Conservation (phyloP, 75 land plant species). For the Cunninghamia lanceolata region DNA sequence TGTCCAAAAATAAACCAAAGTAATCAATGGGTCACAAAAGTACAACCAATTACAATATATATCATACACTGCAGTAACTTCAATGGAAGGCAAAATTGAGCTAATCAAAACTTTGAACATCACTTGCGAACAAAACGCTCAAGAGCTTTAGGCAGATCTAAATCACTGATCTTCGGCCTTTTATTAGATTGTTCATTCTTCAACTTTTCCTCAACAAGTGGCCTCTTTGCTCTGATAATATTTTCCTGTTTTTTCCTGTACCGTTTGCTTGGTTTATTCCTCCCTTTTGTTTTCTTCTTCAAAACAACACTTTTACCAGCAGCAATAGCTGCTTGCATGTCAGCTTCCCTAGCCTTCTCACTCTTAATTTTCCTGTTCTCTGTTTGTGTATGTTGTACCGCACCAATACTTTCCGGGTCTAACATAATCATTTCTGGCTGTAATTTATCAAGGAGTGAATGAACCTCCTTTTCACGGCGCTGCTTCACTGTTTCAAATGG, state of each 20-base stretch:
- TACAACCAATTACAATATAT: too few species aligned
- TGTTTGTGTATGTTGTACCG: slow-evolving; percentile 39
- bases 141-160: slow-evolving; percentile 61
- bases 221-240: slow-evolving; percentile 60
- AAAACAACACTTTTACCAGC: slow-evolving; percentile 43
- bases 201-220: slow-evolving; percentile 50
- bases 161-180: slow-evolving; percentile 30
- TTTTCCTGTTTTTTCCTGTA: slow-evolving; percentile 63
- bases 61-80: background rate
- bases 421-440: slow-evolving; percentile 86
- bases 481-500: slow-evolving; percentile 92
- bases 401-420: slow-evolving; percentile 79
- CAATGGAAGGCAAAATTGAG: background rate
- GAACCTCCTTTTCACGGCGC: slow-evolving; percentile 86
- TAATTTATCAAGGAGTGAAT: slow-evolving; percentile 78
- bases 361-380: slow-evolving; percentile 38
- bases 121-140: slow-evolving; percentile 54
- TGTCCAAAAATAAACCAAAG: too few species aligned
- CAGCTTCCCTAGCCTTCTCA: slow-evolving; percentile 61
- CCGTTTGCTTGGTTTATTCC: slow-evolving; percentile 74
- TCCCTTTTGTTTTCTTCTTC: slow-evolving; percentile 92
- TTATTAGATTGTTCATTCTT: slow-evolving; percentile 34
- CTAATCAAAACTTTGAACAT: background rate
- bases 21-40: too few species aligned
- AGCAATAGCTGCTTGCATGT: slow-evolving; percentile 60